Evolutionary conservation across 1,284 basidiomycete species (phyloP).

Genomic region (Phaffia rhodozyma): DNA sequence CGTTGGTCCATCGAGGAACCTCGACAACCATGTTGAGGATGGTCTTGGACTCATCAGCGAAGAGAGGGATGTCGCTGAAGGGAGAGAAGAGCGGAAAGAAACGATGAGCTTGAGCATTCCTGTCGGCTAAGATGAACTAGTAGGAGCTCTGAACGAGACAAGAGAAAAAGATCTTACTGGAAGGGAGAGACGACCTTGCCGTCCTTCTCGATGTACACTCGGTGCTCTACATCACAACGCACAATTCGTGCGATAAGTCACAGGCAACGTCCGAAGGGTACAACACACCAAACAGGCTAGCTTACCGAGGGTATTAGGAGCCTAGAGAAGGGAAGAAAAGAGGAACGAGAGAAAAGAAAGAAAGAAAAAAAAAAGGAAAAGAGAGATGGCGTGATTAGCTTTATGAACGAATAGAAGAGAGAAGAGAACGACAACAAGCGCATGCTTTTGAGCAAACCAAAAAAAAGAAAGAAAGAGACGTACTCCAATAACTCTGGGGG

Average conservation of each 20-base stretch:
- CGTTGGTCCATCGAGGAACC: conserved; percentile 97
- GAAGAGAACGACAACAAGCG: too few species aligned
- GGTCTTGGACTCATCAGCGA: conserved; percentile 81
- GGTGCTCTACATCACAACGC: not conserved
- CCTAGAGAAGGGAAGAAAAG: too few species aligned
- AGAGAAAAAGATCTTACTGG: conserved; percentile 42
- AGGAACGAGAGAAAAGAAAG: too few species aligned
- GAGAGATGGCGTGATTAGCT: too few species aligned
- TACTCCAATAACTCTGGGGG: too few species aligned
- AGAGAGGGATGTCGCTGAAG: conserved; percentile 73
- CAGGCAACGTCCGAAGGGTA: too few species aligned
- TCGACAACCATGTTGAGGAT: conserved; percentile 99
- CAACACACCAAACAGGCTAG: too few species aligned
- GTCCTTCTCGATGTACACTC: conserved; percentile 58
- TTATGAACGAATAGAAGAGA: too few species aligned
- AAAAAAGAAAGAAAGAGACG: too few species aligned
- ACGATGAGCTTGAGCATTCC: not conserved
- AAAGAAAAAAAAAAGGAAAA: too few species aligned
- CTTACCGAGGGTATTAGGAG: too few species aligned
- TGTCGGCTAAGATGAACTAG: not conserved
- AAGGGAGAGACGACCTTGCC: conserved; percentile 76
- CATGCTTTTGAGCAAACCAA: too few species aligned
- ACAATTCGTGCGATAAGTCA: not conserved
- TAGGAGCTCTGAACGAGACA: not conserved
- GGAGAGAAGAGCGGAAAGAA: not conserved